Conservation (phyloP, 202 grass and related monocot species). For the Saccharum hybrid region DNA sequence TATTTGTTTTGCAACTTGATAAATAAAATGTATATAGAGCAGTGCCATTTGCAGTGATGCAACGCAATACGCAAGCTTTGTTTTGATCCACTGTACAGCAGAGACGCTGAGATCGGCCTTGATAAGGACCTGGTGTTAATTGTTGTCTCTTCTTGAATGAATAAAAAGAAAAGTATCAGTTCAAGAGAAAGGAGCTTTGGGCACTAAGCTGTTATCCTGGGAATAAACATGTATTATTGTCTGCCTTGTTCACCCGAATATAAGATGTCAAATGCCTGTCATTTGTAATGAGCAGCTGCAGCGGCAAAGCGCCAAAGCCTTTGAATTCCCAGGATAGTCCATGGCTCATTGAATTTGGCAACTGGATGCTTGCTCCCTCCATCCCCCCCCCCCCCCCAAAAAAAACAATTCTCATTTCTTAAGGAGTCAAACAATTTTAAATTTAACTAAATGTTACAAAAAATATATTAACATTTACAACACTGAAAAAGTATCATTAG, state of each 20-base stretch:
- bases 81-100: conserved; percentile 3
- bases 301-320: not conserved
- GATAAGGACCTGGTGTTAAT: not conserved
- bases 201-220: too few species aligned
- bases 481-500: too few species aligned
- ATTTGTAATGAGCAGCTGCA: conserved; percentile 25
- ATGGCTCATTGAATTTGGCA: not conserved
- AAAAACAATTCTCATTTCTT: too few species aligned
- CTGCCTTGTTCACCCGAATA: conserved; percentile 6
- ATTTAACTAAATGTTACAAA: too few species aligned
- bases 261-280: conserved; percentile 16
- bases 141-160: not conserved
- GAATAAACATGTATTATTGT: not conserved
- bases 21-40: too few species aligned
- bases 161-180: not conserved
- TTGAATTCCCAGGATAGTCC: not conserved
- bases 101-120: not conserved
- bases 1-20: not conserved
- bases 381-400: too few species aligned
- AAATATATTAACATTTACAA: too few species aligned
- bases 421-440: too few species aligned
- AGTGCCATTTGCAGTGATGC: conserved; percentile 1
- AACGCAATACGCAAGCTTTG: not conserved
- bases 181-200: conserved; percentile 7
- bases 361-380: not conserved